Base-by-base conservation (phyloP, 768 basidiomycete species). In the Amanita polypyramis region DNA sequence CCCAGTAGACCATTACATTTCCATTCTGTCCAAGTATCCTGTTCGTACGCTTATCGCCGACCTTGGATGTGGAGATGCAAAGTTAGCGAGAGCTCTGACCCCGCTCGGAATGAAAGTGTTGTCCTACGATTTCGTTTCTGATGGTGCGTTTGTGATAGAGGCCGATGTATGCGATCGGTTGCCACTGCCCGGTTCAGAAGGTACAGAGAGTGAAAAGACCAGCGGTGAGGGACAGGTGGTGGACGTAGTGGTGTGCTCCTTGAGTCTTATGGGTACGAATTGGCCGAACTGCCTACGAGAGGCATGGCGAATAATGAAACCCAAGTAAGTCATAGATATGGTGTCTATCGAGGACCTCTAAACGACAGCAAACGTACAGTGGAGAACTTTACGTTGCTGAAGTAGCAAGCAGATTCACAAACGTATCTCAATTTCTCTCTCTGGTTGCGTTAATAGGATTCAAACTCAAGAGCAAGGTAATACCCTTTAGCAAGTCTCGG, bases 181-280 rank as follows among this genome's bases (percentile, higher is more conserved):
- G 9, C 95, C 95, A 2, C 63, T 98, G 4, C 94, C 96, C 1
- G 95, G 95, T 21, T 80, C 81, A 17, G 79, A 82, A 52, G 68
- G 68, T 20, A 58, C 52, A 14, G 67, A 63, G 5, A 55, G 62
- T 12, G 63, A 64, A 35, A 64, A 67, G 33, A 65, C 65, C 4
- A 63, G 68, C 30, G 79, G 76, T 23, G 73, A 76, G 44, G 90
- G 80, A 0, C 83, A 89, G 53, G 63, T 98, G 2, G 89, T 92
- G 2, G 94, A 99, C 60, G 82, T 91, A 5, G 92, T 80, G 5
- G 83, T 98, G 19, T 98, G 92, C 61, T 89, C 94, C 19, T 73
- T 99, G 54, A 97, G 94, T 58, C 70, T 99, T 53, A 99, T 99
- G 96, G 87, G 89, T 27, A 86, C 82, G 12, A 97, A 99, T 60